Evolutionary conservation across 495 filamentous ascomycete species (phyloP).

Genomic region (Paragyromitra xinjiangensis): DNA sequence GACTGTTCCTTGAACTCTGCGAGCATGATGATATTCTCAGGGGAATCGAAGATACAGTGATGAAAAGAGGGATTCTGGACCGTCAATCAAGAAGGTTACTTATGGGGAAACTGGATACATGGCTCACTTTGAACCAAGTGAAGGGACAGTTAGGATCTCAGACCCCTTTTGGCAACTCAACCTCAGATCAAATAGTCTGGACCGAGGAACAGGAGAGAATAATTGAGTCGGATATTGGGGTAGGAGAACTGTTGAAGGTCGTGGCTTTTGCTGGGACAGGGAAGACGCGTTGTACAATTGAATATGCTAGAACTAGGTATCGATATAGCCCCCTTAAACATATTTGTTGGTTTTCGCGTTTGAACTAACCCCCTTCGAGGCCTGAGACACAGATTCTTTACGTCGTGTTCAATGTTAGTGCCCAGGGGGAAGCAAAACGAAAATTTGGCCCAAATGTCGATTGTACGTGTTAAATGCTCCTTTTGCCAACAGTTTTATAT

Average conservation of each 20-base stretch:
- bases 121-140: not conserved
- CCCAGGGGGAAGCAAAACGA: constrained; percentile 24
- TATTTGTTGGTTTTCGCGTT: not conserved
- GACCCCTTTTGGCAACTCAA: not conserved
- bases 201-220: constrained; percentile 40
- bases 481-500: not conserved
- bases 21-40: constrained; percentile 24
- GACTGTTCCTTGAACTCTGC: constrained; percentile 38
- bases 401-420: constrained; percentile 37
- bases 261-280: constrained; percentile 49
- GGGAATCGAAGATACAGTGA: not conserved
- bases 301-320: constrained; percentile 41
- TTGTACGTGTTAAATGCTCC: constrained; percentile 18
- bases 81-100: constrained; percentile 37
- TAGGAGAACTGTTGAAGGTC: constrained; percentile 36
- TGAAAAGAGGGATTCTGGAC: not conserved
- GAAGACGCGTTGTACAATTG: constrained; percentile 36
- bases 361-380: not conserved
- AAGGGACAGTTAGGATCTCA: not conserved
- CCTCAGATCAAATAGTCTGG: not conserved
- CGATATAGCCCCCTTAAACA: not conserved
- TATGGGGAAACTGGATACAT: constrained; percentile 2
- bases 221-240: constrained; percentile 22
- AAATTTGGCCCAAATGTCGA: constrained; percentile 41
- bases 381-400: constrained; percentile 30